Conservation (phyloP, 2,329 filamentous ascomycete species). For the Monilinia vaccinii-corymbosi region DNA sequence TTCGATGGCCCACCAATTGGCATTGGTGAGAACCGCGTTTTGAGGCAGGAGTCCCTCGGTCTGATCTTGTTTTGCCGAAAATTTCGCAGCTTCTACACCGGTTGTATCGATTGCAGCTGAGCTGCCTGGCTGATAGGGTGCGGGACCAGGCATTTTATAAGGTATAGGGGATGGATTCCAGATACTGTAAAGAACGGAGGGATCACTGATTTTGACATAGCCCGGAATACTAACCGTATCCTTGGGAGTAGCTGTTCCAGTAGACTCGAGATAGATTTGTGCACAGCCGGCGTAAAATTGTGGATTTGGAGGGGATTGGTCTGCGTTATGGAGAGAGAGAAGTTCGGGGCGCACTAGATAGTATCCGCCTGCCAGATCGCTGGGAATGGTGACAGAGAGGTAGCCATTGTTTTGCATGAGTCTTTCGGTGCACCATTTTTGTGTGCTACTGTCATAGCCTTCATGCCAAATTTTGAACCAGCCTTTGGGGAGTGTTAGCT, state of each 20-base stretch:
- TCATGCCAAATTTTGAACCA: conserved; percentile 76
- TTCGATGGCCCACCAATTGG: conserved; percentile 62
- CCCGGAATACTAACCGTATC: conserved; percentile 57
- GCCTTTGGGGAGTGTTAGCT: not conserved
- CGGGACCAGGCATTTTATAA: conserved; percentile 51
- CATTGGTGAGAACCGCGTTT: conserved; percentile 55
- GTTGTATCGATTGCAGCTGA: not conserved
- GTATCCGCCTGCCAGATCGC: conserved; percentile 51
- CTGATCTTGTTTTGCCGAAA: conserved; percentile 26
- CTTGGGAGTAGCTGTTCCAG: conserved; percentile 38
- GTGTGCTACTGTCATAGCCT: conserved; percentile 47
- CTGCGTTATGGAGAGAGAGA: conserved; percentile 56
- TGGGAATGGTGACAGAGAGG: conserved; percentile 52
- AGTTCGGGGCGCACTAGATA: conserved; percentile 67
- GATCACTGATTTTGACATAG: conserved; percentile 45
- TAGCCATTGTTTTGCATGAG: conserved; percentile 56
- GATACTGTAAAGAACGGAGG: conserved; percentile 55
- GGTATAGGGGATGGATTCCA: conserved; percentile 42
- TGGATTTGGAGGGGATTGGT: conserved; percentile 44
- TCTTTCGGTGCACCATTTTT: conserved; percentile 62
- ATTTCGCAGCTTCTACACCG: not conserved
- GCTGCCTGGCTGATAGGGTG: conserved; percentile 20
- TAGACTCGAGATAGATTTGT: conserved; percentile 54
- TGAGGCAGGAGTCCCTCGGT: conserved; percentile 43
- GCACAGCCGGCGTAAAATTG: conserved; percentile 68